phyloP scores from a whole-genome alignment of 495 filamentous ascomycete species.

The Penicillium psychrofluorescens region DNA sequence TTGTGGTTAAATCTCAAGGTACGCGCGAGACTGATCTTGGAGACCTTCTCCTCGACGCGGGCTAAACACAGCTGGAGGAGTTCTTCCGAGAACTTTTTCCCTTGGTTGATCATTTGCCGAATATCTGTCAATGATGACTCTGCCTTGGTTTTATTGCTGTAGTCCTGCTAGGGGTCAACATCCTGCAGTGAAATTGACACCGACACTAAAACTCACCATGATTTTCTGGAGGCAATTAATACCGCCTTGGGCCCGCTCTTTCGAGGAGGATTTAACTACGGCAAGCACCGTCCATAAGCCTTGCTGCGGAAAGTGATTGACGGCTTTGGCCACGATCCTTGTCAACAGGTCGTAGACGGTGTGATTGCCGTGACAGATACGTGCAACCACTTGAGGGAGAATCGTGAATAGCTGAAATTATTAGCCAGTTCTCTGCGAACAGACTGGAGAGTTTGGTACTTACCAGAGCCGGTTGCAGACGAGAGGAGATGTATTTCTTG shows the following conservation, averaged over 20 bases:
- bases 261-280: slow-evolving; percentile 55
- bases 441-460: slow-evolving; percentile 37
- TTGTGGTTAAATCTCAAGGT: slow-evolving; percentile 81
- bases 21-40: slow-evolving; percentile 62
- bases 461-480: slow-evolving; percentile 71
- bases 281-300: slow-evolving; percentile 90
- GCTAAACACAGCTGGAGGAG: slow-evolving; percentile 73
- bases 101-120: slow-evolving; percentile 63
- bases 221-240: slow-evolving; percentile 43
- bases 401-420: slow-evolving; percentile 68
- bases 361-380: slow-evolving; percentile 77
- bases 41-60: slow-evolving; percentile 59
- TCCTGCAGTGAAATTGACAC: not conserved
- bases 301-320: slow-evolving; percentile 74
- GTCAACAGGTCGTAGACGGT: slow-evolving; percentile 69
- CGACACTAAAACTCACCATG: slow-evolving; percentile 22
- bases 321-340: slow-evolving; percentile 73
- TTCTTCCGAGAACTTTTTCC: slow-evolving; percentile 77
- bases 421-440: slow-evolving; percentile 12
- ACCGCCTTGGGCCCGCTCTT: slow-evolving; percentile 41
- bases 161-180: slow-evolving; percentile 28
- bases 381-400: slow-evolving; percentile 82
- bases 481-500: slow-evolving; percentile 57
- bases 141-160: slow-evolving; percentile 33
- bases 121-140: slow-evolving; percentile 46